phyloP scores from a whole-genome alignment of 192 early-diverging fungal genomes.

The Entomortierella lignicola region DNA sequence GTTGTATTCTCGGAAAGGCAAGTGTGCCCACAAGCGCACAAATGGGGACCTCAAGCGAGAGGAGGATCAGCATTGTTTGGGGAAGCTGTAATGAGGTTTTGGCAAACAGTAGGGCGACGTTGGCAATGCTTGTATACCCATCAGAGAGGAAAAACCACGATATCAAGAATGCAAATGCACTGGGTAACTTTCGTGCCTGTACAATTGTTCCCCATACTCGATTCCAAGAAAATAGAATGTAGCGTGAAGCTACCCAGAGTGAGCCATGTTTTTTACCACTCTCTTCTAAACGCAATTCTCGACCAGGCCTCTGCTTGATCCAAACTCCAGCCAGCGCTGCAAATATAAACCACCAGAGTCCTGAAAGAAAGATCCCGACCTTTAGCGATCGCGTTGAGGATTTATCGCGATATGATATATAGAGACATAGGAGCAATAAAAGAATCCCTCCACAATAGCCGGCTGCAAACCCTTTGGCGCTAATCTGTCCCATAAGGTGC shows the following conservation, averaged over 20 bases:
- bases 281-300: slow-evolving; percentile 52
- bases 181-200: slow-evolving; percentile 58
- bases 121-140: slow-evolving; percentile 64
- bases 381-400: slow-evolving; percentile 53
- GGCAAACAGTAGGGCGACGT: slow-evolving; percentile 69
- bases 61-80: slow-evolving; percentile 57
- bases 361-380: slow-evolving; percentile 59
- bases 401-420: slow-evolving; percentile 50
- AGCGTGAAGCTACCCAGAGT: slow-evolving; percentile 31
- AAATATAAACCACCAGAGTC: slow-evolving; percentile 66
- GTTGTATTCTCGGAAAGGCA: slow-evolving; percentile 62
- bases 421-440: slow-evolving; percentile 55
- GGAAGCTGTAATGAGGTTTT: slow-evolving; percentile 64
- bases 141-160: slow-evolving; percentile 78
- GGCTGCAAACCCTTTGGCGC: slow-evolving; percentile 56
- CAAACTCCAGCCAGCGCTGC: slow-evolving; percentile 54
- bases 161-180: slow-evolving; percentile 68
- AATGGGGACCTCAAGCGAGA: slow-evolving; percentile 65
- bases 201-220: slow-evolving; percentile 55
- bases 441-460: slow-evolving; percentile 62
- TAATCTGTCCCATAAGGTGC: slow-evolving; percentile 55
- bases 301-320: slow-evolving; percentile 59
- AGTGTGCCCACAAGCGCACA: slow-evolving; percentile 63
- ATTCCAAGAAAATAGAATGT: slow-evolving; percentile 55
- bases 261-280: slow-evolving; percentile 23